These are phyloP conservation scores for Stentor roeselii DNA, from an alignment of 73 alveolate genomes.

Conservation along the genomic window DNA sequence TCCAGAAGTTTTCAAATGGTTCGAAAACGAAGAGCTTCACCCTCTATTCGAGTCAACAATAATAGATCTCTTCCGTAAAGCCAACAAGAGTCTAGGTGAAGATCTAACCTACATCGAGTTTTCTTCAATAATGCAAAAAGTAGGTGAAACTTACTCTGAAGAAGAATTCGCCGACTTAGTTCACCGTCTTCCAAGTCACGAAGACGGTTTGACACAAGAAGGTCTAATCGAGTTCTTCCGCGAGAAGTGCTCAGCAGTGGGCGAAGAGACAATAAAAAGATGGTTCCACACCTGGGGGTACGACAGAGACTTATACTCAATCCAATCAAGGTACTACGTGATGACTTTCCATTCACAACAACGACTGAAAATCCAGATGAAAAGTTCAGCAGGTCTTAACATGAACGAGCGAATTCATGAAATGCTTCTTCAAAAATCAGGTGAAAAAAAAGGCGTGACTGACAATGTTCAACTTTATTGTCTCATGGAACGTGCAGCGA, in stretches of 20 bases:
- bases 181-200: slow-evolving; percentile 70
- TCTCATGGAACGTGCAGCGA: background rate
- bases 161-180: slow-evolving; percentile 44
- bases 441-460: background rate
- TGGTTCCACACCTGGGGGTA: slow-evolving; percentile 94
- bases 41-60: slow-evolving; percentile 60
- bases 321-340: slow-evolving; percentile 88
- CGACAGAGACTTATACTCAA: slow-evolving; percentile 83
- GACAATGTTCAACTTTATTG: background rate
- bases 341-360: slow-evolving; percentile 84
- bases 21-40: slow-evolving; percentile 41
- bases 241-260: slow-evolving; percentile 56
- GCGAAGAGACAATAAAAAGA: slow-evolving; percentile 67
- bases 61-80: slow-evolving; percentile 93
- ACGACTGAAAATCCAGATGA: slow-evolving; percentile 83
- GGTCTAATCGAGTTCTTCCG: slow-evolving; percentile 92
- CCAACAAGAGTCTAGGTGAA: slow-evolving; percentile 89
- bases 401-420: slow-evolving; percentile 81
- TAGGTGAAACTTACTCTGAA: slow-evolving; percentile 53
- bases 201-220: slow-evolving; percentile 80
- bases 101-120: slow-evolving; percentile 83
- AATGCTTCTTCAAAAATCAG: background rate
- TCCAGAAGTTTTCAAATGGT: background rate
- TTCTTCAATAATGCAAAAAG: slow-evolving; percentile 86
- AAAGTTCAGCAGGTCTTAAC: slow-evolving; percentile 93